Conservation (phyloP, 2,329 filamentous ascomycete species). For the Aureobasidium melanogenum region DNA sequence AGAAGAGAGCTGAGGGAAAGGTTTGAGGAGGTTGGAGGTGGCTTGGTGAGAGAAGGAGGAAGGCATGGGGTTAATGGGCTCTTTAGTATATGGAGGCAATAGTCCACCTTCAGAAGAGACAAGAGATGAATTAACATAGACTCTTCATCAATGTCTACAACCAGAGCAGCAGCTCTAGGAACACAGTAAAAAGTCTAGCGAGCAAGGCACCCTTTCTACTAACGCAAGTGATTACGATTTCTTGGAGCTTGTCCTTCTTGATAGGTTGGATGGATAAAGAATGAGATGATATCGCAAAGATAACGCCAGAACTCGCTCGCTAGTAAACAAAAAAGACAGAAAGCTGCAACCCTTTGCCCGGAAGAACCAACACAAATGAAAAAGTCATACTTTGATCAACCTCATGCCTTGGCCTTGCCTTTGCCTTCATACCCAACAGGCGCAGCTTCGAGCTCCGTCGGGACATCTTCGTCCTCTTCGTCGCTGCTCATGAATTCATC, state of each 20-base stretch:
- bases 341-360: neutral
- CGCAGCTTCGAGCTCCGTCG: conserved; percentile 9
- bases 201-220: too few relatives aligned
- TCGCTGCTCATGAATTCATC: conserved; percentile 43
- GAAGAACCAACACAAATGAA: too few relatives aligned
- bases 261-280: too few relatives aligned
- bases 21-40: neutral
- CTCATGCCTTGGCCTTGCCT: conserved; percentile 14
- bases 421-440: conserved; percentile 23
- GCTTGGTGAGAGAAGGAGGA: neutral
- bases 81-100: too few relatives aligned
- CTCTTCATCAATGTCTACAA: too few relatives aligned
- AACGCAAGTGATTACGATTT: too few relatives aligned
- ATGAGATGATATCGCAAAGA: neutral
- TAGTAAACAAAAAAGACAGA: neutral
- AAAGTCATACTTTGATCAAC: neutral
- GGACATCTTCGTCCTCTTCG: conserved; percentile 36
- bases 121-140: too few relatives aligned
- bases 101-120: too few relatives aligned
- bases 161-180: too few relatives aligned
- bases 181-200: too few relatives aligned
- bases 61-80: neutral
- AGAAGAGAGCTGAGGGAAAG: conserved; percentile 29
- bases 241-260: too few relatives aligned
- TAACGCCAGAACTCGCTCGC: neutral